These are phyloP conservation scores for Malus orientalis DNA, from an alignment of 306 rosid species.

Conservation along the genomic window DNA sequence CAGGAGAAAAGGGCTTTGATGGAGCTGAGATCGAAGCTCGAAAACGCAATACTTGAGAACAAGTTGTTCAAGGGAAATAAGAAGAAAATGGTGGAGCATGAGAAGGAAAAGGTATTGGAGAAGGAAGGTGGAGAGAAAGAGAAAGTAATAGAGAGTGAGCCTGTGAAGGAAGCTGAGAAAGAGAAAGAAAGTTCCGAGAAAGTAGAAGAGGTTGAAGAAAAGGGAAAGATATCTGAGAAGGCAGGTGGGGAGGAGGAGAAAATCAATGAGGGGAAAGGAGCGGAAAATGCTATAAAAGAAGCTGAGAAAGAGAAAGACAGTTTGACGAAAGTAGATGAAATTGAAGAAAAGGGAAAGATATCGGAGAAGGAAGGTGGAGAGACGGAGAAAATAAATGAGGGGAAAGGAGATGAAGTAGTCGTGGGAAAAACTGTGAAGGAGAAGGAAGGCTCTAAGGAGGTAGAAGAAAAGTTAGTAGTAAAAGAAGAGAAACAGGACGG, in stretches of 20 bases:
- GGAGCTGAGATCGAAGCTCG: background rate
- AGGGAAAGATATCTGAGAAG: background rate
- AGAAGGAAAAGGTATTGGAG: background rate
- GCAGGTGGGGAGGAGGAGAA: background rate
- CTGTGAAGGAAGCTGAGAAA: background rate
- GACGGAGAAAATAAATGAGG: too few relatives aligned
- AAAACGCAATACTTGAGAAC: background rate
- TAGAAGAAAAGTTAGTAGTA: background rate
- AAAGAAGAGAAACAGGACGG: background rate
- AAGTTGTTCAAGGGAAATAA: background rate
- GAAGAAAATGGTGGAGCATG: background rate
- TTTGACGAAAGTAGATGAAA: background rate
- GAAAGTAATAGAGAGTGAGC: background rate
- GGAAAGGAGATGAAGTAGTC: too few relatives aligned
- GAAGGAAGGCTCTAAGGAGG: background rate
- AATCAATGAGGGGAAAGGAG: background rate
- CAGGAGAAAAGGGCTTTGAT: background rate
- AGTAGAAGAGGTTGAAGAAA: background rate
- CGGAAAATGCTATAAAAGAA: background rate
- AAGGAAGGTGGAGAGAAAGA: background rate
- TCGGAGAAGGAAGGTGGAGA: too few relatives aligned
- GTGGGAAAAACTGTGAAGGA: too few relatives aligned
- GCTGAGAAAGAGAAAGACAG: background rate
- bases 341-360: too few relatives aligned
- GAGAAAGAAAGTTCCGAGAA: background rate